A percentile compares a stretch with the other conserved stretches of the same genome.
These are phyloP conservation scores for Magnusiomyces sp. DNA, from an alignment of 1,139 yeast species.

Conservation along the genomic window DNA sequence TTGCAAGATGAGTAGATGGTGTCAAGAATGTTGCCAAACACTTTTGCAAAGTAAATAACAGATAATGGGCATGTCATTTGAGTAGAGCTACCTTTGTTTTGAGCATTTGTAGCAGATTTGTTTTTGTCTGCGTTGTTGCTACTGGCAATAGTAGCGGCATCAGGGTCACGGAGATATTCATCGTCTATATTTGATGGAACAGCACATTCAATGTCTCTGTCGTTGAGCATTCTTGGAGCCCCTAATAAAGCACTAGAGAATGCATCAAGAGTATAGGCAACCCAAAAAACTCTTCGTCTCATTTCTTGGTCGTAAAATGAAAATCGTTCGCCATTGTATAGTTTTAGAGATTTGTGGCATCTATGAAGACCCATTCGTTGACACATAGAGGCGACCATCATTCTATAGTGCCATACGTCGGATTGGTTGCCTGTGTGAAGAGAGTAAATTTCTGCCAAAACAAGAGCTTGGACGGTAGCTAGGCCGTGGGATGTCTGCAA, in stretches of 20 bases:
- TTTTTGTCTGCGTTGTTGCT: conserved; percentile 8
- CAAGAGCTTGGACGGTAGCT: conserved; percentile 59
- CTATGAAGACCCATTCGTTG: conserved; percentile 80
- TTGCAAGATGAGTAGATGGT: conserved; percentile 35
- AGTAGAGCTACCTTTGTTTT: conserved; percentile 9
- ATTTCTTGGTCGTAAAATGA: conserved; percentile 57
- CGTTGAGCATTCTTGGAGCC: conserved; percentile 70
- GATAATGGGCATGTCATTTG: conserved; percentile 23
- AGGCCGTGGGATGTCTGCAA: conserved; percentile 53
- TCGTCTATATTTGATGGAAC: conserved; percentile 62
- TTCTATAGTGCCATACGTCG: conserved; percentile 67
- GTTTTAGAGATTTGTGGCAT: conserved; percentile 78
- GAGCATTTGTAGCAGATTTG: not conserved
- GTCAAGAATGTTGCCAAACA: conserved; percentile 66
- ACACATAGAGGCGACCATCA: conserved; percentile 71
- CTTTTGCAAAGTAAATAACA: conserved; percentile 55
- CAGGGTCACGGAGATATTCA: conserved; percentile 43
- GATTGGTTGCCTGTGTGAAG: conserved; percentile 65
- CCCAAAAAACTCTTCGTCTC: conserved; percentile 77
- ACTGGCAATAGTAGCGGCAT: conserved; percentile 52
- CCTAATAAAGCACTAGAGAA: conserved; percentile 72
- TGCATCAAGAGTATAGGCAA: conserved; percentile 67
- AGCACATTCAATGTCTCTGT: conserved; percentile 79
- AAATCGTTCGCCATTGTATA: conserved; percentile 43
- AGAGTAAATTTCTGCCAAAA: conserved; percentile 64